Evolutionary conservation across 1,284 basidiomycete species (phyloP), one percentile per base, ranked within the genome.

Genomic region (Amylostereum areolatum): DNA sequence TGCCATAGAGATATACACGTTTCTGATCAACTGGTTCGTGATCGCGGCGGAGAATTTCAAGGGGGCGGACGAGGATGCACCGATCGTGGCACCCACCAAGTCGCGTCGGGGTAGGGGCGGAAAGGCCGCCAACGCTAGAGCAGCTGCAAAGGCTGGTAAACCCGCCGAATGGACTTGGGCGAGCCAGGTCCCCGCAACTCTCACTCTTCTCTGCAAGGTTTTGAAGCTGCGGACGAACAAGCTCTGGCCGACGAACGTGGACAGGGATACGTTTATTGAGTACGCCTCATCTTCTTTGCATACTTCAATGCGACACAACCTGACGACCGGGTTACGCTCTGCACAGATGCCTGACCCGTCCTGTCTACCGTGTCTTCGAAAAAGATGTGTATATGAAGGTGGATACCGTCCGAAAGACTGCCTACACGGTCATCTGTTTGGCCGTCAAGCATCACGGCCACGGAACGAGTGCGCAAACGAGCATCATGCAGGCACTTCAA

Each of bases 381-480:
- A 87, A 78, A 55, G 94, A 98, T 62, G 69, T 75, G 37, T 92
- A 94, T 66, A 90, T 98, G 83, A 97, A 97, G 66, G 68, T 68
- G 8, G 68, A 77, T 36, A 75, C 80, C 11, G 88, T 94, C 66
- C 83, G 80, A 56, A 67, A 81, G 45, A 83, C 81, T 28, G 80
- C 92, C 27, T 94, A 90, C 76, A 91, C 92, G 61, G 84, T 95
- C 57, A 85, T 98, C 54, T 97, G 93, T 66, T 72, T 89, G 45
- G 89, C 94, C 0, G 92, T 97, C 56, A 98, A 97, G 63, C 83
- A 88, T 56, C 94, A 98, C 57, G 83, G 80, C 1, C 95, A 98
- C 58, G 77, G 81, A 1, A 83, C 89, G 51, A 83, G 83, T 43
- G 89, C 89, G 0, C 93, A 97, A 61, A 95, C 92, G 49, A 83